Conservation (phyloP, 352 stramenopile species). For the Pythium grandisporangium region DNA sequence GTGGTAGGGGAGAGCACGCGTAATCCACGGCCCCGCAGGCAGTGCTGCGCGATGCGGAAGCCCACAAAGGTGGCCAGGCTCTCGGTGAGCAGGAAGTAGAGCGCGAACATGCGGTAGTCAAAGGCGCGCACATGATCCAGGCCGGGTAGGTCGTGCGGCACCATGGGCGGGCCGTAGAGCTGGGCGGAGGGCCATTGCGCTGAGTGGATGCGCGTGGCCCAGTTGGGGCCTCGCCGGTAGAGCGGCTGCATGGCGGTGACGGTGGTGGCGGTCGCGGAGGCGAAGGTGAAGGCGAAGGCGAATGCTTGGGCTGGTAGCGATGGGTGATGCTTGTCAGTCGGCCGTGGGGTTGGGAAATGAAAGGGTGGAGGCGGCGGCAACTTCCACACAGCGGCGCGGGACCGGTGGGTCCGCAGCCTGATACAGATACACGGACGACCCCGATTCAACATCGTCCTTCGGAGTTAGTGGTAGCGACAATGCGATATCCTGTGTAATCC, state of each 20-base stretch:
- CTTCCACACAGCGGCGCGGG: too few relatives aligned
- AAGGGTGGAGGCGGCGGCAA: too few relatives aligned
- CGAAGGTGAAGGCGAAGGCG: too few relatives aligned
- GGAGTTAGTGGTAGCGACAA: too few relatives aligned
- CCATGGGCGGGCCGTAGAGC: constrained; percentile 33
- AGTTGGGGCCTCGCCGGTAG: constrained; percentile 50
- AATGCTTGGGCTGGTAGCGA: too few relatives aligned
- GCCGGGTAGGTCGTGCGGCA: constrained; percentile 20
- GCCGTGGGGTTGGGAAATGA: too few relatives aligned
- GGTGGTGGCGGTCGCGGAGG: too few relatives aligned
- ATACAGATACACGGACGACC: too few relatives aligned
- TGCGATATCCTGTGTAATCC: too few relatives aligned
- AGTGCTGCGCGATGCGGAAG: constrained; percentile 77
- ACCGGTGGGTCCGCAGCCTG: too few relatives aligned
- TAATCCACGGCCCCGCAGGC: constrained; percentile 54
- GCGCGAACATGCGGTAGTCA: constrained; percentile 63
- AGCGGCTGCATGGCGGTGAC: constrained; percentile 25
- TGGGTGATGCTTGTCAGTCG: too few relatives aligned
- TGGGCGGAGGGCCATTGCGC: constrained; percentile 19
- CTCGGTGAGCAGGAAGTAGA: constrained; percentile 75
- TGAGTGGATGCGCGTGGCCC: constrained; percentile 26
- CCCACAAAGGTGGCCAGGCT: constrained; percentile 66
- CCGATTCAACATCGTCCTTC: too few relatives aligned
- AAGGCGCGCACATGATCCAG: constrained; percentile 30
- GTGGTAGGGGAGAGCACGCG: constrained; percentile 46